Base-by-base conservation (phyloP, 768 basidiomycete species). In the Leccinum broughii region DNA sequence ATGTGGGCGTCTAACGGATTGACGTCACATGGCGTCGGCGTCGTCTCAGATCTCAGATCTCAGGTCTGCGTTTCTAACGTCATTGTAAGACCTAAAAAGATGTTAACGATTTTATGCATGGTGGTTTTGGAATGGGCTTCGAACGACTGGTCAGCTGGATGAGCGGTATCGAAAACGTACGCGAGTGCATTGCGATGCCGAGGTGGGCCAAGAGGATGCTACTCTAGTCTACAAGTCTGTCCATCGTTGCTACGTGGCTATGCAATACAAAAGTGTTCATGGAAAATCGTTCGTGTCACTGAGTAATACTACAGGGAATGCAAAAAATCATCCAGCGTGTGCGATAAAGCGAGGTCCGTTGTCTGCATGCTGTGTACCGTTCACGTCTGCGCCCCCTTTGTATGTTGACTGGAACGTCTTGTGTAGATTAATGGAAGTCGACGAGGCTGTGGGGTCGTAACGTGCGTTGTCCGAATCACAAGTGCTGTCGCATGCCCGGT, bases 81-180 rank as follows among this genome's bases (percentile, higher is more conserved):
- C 24, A 24, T 24, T 24, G 24, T 24, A 24, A 24, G 24, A 24
- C 24, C 24, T 24, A 24, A 24, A 24, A 24, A 24, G 24, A 24
- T 24, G 24, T 24, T 24, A 24, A 24, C 24, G 24, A 24, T 24
- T 24, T 24, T 24, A 24, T n/a, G 3, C 96, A 98, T 74, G 95
- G 92, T 15, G 97, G 97, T 15, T 98, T 94, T 75, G 97, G 97
- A 6, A 80, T 98, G 79, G 97, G 97, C 2, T 97, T 96, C 68
- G 97, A 99, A 74, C 79, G 97, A 61, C 78, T 97, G 20, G 80
- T 98, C 17, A 85, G 86, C 49, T 96, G 92, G 90, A 75, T 97
- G 11, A 86, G 88, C 20, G 95, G 94, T 0, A 80, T 92, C 50
- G 88, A 89, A 60, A 98, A 96, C 74, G 83, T 98, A n/a, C 80